Evolutionary conservation across 768 basidiomycete species (phyloP).

Genomic region (Rossbeevera mucosa): DNA sequence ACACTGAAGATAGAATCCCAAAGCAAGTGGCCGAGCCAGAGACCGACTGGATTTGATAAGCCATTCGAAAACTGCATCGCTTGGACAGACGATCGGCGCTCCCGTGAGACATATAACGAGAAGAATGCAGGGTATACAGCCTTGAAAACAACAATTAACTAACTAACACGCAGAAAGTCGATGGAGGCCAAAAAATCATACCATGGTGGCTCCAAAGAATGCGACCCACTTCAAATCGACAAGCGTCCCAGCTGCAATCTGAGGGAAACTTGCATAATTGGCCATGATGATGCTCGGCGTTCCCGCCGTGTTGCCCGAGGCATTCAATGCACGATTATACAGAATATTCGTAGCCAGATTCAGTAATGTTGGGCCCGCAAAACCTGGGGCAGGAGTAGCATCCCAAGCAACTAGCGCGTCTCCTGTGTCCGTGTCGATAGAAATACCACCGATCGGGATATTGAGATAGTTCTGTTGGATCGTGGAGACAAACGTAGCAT

Average conservation of each 20-base stretch:
- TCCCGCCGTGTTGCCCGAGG: conserved; percentile 35
- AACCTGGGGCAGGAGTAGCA: conserved; percentile 52
- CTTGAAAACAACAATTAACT: conserved; percentile 29
- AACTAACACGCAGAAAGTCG: neutral
- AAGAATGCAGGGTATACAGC: conserved; percentile 81
- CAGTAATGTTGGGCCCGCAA: conserved; percentile 55
- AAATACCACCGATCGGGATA: conserved; percentile 64
- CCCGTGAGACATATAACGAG: conserved; percentile 69
- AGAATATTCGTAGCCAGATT: conserved; percentile 67
- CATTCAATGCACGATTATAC: conserved; percentile 58
- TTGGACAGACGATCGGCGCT: conserved; percentile 64
- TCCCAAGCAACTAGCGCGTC: conserved; percentile 68
- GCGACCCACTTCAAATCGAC: conserved; percentile 67
- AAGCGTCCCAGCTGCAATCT: conserved; percentile 50
- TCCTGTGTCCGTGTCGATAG: conserved; percentile 48
- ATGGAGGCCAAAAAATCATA: conserved; percentile 24
- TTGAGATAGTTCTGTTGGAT: conserved; percentile 50
- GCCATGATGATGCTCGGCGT: conserved; percentile 53
- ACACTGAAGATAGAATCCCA: conserved; percentile 63
- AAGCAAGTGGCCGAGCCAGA: conserved; percentile 77
- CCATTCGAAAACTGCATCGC: conserved; percentile 83
- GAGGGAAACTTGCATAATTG: conserved; percentile 55
- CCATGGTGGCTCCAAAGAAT: conserved; percentile 73
- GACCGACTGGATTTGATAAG: conserved; percentile 58
- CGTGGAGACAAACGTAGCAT: conserved; percentile 53